Percentiles rank a stretch among this genome's conserved stretches.
These are phyloP conservation scores for Fusarium sp. DNA, from an alignment of 2,329 filamentous ascomycete genomes.

Conservation along the genomic window DNA sequence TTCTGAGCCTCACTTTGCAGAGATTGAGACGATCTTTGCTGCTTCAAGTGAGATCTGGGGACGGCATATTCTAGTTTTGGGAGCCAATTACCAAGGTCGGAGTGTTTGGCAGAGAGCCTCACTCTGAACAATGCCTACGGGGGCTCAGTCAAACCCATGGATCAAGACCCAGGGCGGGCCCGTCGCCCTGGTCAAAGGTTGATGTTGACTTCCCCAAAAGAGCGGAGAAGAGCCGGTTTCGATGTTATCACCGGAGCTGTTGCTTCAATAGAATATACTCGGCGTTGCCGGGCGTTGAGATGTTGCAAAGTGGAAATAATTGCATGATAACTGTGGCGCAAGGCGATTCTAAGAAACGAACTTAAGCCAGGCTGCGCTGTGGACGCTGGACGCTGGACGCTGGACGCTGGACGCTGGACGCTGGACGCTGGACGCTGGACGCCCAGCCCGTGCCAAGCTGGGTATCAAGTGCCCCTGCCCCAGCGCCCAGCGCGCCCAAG, in stretches of 20 bases:
- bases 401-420: background rate
- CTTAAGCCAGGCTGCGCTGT: no score
- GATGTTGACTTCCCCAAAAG: background rate
- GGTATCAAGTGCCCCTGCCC: constrained; percentile 8
- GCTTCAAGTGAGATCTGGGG: background rate
- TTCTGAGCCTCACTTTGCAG: constrained; percentile 8
- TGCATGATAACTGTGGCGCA: constrained; percentile 22
- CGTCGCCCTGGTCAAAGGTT: background rate
- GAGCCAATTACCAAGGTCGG: background rate
- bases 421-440: no score
- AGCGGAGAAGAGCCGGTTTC: background rate
- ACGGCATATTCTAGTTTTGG: background rate
- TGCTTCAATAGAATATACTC: constrained; percentile 7
- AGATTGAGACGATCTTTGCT: constrained; percentile 8
- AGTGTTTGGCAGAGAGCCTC: background rate
- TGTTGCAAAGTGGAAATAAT: constrained; percentile 7
- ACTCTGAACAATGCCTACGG: background rate
- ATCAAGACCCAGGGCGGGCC: no score
- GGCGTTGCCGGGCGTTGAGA: constrained; percentile 25
- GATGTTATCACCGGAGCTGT: background rate
- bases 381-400: background rate
- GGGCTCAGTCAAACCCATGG: background rate
- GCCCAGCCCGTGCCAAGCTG: constrained; percentile 19
- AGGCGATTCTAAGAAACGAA: background rate
- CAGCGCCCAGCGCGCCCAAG: constrained; percentile 11